These are phyloP conservation scores for Teratosphaeria zuluensis DNA, from an alignment of 2,329 filamentous ascomycete species.

Conservation along the genomic window DNA sequence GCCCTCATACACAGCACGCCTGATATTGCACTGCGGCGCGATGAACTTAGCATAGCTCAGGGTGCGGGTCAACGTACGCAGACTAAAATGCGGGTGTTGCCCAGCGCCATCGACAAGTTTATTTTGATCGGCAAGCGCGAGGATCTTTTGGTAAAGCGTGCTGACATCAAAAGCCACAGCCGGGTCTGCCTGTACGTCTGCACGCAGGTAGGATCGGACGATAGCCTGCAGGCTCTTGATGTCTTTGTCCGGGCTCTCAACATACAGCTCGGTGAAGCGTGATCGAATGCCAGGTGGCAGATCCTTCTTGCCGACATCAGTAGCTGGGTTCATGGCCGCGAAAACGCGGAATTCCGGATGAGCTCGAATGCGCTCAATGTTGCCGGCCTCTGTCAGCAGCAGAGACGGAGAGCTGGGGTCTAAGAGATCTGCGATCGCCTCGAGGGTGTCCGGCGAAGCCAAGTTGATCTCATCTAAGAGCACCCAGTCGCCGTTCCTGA, in stretches of 20 bases:
- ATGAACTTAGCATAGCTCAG: constrained; percentile 82
- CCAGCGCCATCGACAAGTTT: constrained; percentile 87
- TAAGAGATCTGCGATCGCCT: constrained; percentile 84
- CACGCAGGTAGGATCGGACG: constrained; percentile 77
- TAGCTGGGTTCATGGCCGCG: constrained; percentile 97
- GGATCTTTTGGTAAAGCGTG: constrained; percentile 78
- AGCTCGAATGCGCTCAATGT: constrained; percentile 78
- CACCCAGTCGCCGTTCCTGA: constrained; percentile 93
- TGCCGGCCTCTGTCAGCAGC: constrained; percentile 83
- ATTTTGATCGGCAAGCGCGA: constrained; percentile 69
- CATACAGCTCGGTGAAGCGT: constrained; percentile 91
- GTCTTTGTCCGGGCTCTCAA: constrained; percentile 80
- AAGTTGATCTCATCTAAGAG: constrained; percentile 95
- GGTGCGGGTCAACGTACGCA: constrained; percentile 84
- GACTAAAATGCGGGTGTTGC: constrained; percentile 92
- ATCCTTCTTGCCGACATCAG: constrained; percentile 92
- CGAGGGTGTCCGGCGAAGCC: constrained; percentile 85
- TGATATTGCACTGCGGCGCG: constrained; percentile 70
- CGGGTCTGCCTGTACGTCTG: constrained; percentile 57
- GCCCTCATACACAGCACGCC: constrained; percentile 82
- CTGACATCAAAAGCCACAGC: constrained; percentile 72
- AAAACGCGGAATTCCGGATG: constrained; percentile 94
- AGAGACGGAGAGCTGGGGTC: constrained; percentile 69
- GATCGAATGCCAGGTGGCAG: constrained; percentile 80
- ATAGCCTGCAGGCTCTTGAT: constrained; percentile 79